phyloP scores from a whole-genome alignment of 2,329 filamentous ascomycete genomes.

The Colletotrichum sp. region DNA sequence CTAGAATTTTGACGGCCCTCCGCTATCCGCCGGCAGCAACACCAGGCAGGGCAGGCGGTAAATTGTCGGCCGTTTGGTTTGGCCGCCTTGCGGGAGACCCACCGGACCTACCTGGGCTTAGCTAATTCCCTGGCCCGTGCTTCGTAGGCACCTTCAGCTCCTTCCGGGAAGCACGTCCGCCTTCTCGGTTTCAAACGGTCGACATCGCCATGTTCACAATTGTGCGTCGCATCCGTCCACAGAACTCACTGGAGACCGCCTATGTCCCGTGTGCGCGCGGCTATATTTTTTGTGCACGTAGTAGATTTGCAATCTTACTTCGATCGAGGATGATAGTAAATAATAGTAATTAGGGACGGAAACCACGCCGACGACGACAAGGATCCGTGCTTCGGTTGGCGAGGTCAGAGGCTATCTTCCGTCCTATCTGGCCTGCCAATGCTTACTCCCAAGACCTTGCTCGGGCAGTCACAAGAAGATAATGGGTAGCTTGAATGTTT shows the following conservation, averaged over 20 bases:
- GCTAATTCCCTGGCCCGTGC: not conserved
- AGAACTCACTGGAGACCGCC: not conserved
- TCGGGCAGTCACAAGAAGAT: not conserved
- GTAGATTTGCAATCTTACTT: not conserved
- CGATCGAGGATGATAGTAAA: not conserved
- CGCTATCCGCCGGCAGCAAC: not conserved
- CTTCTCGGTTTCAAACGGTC: not conserved
- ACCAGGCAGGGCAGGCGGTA: constrained; percentile 10
- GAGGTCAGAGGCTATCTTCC: not conserved
- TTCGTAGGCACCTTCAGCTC: not conserved
- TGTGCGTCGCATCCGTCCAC: too few species aligned
- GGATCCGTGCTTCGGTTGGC: not conserved
- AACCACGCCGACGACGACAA: not conserved
- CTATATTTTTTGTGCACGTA: not conserved
- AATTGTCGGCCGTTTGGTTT: constrained; percentile 19
- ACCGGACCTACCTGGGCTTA: not conserved
- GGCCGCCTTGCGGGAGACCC: constrained; percentile 7
- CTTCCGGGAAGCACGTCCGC: not conserved
- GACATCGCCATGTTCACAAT: not conserved
- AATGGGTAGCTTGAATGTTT: not conserved
- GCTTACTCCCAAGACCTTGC: not conserved
- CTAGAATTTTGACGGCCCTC: constrained; percentile 24
- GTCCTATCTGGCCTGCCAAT: not conserved
- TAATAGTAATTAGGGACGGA: not conserved
- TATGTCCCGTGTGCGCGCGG: not conserved